Evolutionary conservation across 2,329 filamentous ascomycete genomes (phyloP), one percentile per base, ranked within the genome.

Genomic region (Ophiostoma montium): DNA sequence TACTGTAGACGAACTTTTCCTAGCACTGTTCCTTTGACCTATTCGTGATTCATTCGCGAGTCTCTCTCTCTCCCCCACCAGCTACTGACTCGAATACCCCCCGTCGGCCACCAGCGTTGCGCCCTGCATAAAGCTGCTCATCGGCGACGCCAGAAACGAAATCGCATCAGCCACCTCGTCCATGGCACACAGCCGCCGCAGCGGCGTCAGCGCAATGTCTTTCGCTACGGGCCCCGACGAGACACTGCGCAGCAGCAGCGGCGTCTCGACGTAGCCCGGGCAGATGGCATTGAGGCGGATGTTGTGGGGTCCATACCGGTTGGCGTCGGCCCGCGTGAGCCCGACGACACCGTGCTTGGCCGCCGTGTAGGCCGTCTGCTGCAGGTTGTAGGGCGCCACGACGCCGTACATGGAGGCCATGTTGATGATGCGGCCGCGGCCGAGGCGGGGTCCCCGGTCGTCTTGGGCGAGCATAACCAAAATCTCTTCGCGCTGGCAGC

Each of bases 241-340:
- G 41, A 10, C 54, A 52, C 7, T 54, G 41, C 39, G 59, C 58
- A 49, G 58, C 59, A 56, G 39, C 31, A 56, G 46, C 8, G 53
- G 55, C 18, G 54, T 55, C 23, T 48, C 42, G 11, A 56, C 50
- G 41, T 53, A 56, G 30, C 54, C 72, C 0, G 75, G 76, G 49
- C 76, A 78, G n/a, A 80, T 70, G 3, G 74, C 74, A 56, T 80
- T 80, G 59, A 80, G 73, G 45, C 75, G 70, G 50, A 80, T 76
- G 3, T 68, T 69, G 45, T 65, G 57, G 4, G 64, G 57, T 1
- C 69, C 71, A 60, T 78, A 79, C 1, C 66, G 65, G 45, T 70
- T 67, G 2, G 70, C 75, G 53, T 79, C 75, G 2, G 67, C 68
- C 57, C 66, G 70, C 9, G 72, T 76, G 42, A 80, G 61, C 0